Evolutionary conservation across 768 basidiomycete species (phyloP), one percentile per base, ranked within the genome.

Genomic region (Tricholomella constricta): DNA sequence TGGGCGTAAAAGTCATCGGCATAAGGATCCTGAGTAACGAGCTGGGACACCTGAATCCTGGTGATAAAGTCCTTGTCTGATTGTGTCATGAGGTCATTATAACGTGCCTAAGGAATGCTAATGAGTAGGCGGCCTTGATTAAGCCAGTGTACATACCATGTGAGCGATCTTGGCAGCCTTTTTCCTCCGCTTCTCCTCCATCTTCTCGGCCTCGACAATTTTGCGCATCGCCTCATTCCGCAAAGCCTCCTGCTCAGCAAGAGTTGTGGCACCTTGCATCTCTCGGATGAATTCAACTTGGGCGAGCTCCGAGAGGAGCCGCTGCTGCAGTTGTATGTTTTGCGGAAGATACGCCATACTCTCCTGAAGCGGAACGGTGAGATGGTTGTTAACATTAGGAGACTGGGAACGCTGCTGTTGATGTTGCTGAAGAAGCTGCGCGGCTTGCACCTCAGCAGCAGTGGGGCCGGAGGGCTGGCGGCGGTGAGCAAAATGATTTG

Each of bases 11-110:
- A 99, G 68, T 99, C 97, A 58, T 98, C 96, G 27, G 91, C 86
- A 69, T 96, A 98, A 0, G 97, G 97, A 72, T 99, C 97, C 64
- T 91, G 88, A 6, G 94, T 96, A 38, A 97, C 94, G 36, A 98
- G 88, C 65, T 98, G 97, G 1, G 96, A 98, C 29, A 99, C 92
- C 69, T 99, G 97, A 57, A 99, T 98, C 22, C 97, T 86, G 31
- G 97, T 98, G 72, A 99, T 98, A 67, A 98, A 99, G 66, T 98
- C 97, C 74, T 98, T 98, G 78, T 99, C 97, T 10, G 91, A 94
- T 71, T 94, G 93, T 3, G 93, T 94, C 94, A 96, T 96, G 32
- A 95, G 79, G 68, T 94, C 92, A 61, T 96, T 96, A 65, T 94
- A 94, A 54, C 91, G 85, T 55, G 94, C 84, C 93, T 94, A 47